phyloP scores from a whole-genome alignment of 371 early-diverging fungal genomes.

The Mortierella sp. region DNA sequence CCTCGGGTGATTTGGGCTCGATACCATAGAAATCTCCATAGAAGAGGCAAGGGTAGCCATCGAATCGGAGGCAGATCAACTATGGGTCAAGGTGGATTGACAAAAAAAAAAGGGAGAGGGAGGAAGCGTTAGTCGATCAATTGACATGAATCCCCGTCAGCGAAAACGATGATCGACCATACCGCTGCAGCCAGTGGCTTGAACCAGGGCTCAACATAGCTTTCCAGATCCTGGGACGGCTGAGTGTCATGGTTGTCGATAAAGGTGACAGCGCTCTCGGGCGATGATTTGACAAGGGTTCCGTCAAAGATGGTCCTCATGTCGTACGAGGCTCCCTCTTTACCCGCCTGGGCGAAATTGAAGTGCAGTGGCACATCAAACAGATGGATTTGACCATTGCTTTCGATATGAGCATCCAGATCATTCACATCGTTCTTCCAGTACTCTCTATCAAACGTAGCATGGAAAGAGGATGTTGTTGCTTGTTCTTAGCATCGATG shows the following conservation, averaged over 20 bases:
- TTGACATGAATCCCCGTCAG: no score
- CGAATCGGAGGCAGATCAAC: slow-evolving; percentile 42
- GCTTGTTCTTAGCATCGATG: no score
- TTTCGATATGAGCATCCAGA: slow-evolving; percentile 38
- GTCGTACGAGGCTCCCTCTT: slow-evolving; percentile 41
- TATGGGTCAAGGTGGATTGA: background rate
- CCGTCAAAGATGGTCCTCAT: slow-evolving; percentile 54
- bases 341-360: slow-evolving; percentile 47
- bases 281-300: slow-evolving; percentile 24
- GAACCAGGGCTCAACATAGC: slow-evolving; percentile 47
- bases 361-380: slow-evolving; percentile 58
- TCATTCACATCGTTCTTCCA: slow-evolving; percentile 42
- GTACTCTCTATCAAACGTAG: slow-evolving; percentile 32
- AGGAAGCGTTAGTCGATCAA: no score
- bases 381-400: slow-evolving; percentile 41
- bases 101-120: no score
- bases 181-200: slow-evolving; percentile 44
- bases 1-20: slow-evolving; percentile 19
- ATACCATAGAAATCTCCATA: slow-evolving; percentile 49
- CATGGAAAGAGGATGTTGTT: background rate
- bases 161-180: no score
- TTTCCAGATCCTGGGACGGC: slow-evolving; percentile 35
- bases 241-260: slow-evolving; percentile 53
- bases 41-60: slow-evolving; percentile 50
- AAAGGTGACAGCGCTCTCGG: slow-evolving; percentile 51